These are phyloP conservation scores for Moricandia moricandioides DNA, from an alignment of 345 rosid species.

Conservation along the genomic window DNA sequence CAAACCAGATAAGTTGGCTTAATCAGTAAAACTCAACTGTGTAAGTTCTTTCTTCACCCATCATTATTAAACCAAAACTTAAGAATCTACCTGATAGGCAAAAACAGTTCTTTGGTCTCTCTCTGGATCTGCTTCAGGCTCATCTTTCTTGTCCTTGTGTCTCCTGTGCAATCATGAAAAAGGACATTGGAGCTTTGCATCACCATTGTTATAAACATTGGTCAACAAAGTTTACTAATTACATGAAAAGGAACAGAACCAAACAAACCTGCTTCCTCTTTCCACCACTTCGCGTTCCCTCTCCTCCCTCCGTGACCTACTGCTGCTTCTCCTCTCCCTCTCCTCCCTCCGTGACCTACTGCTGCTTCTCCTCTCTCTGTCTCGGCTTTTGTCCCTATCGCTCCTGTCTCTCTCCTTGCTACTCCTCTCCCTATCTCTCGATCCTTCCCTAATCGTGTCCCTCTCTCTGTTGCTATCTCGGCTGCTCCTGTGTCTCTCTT, in stretches of 20 bases:
- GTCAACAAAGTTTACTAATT: neutral
- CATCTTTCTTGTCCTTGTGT: conserved; percentile 81
- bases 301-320: conserved; percentile 43
- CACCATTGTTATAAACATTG: too few relatives aligned
- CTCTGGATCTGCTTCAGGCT: conserved; percentile 93
- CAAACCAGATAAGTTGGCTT: neutral
- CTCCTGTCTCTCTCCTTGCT: conserved; percentile 12
- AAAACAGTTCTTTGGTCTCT: conserved; percentile 24
- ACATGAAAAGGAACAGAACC: neutral
- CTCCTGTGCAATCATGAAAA: conserved; percentile 44
- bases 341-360: conserved; percentile 8
- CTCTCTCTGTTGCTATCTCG: conserved; percentile 40
- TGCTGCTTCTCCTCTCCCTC: conserved; percentile 39
- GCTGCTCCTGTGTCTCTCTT: conserved; percentile 49
- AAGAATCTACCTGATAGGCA: too few relatives aligned
- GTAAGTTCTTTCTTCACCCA: too few relatives aligned
- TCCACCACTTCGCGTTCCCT: conserved; percentile 38
- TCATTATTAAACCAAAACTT: too few relatives aligned
- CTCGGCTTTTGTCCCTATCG: conserved; percentile 18
- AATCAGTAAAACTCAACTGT: neutral
- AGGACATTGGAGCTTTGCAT: neutral
- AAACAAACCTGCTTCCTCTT: conserved; percentile 40
- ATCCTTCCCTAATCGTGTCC: conserved; percentile 44
- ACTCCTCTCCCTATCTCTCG: conserved; percentile 41
- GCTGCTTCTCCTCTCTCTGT: conserved; percentile 15